Conservation (phyloP, 73 alveolate species). For the Blepharisma japonicum region DNA sequence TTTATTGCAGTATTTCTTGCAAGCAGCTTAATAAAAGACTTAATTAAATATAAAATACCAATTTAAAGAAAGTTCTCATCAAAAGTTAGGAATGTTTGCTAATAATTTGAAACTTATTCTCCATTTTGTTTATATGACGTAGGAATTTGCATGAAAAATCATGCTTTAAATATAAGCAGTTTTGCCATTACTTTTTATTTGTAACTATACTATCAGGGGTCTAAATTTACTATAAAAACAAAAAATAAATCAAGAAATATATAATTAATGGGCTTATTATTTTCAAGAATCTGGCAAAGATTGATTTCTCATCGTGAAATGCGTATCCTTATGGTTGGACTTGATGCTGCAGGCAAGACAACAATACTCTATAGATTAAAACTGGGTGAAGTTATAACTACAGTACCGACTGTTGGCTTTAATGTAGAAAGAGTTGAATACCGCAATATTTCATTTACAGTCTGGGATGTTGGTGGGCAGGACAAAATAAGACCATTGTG, state of each 20-base stretch:
- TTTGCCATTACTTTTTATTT: no score
- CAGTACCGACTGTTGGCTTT: conserved; percentile 93
- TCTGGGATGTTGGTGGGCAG: conserved; percentile 97
- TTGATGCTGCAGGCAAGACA: conserved; percentile 98
- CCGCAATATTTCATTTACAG: conserved; percentile 81
- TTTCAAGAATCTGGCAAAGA: conserved; percentile 76
- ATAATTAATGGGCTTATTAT: conserved; percentile 65
- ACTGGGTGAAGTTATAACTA: conserved; percentile 86
- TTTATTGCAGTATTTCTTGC: no score
- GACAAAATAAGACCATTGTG: conserved; percentile 91
- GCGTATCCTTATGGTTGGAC: conserved; percentile 89
- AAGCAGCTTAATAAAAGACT: no score
- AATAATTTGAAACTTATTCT: no score
- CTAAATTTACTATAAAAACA: background rate
- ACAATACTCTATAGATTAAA: conserved; percentile 88
- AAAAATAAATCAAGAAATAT: no score
- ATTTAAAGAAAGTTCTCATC: no score
- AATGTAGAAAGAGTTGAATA: conserved; percentile 90
- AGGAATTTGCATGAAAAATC: no score
- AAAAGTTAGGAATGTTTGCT: no score
- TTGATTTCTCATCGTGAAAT: conserved; percentile 49
- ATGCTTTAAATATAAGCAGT: no score
- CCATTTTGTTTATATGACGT: no score
- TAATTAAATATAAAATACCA: no score
- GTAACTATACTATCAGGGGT: no score